Base-by-base conservation (phyloP, 208 protist genomes). In the Trypanosomatidae sp. region DNA sequence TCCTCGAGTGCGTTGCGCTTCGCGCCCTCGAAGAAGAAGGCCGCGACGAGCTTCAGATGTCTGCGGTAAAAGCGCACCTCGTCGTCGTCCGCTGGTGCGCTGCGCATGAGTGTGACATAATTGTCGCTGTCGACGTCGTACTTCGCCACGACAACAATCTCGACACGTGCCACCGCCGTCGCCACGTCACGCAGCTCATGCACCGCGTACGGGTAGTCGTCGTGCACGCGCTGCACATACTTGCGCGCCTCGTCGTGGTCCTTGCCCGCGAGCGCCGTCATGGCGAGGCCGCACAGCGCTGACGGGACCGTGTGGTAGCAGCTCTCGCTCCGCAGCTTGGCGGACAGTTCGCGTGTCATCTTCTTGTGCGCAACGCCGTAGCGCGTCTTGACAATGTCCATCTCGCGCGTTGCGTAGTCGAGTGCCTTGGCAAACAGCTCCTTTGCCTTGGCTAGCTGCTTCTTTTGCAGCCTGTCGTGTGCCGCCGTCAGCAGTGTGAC, bases 251-350 rank as follows among this genome's bases (percentile, higher is more conserved):
- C 71, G 10, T 58, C 53, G 13, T 40, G 27, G 13, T 88, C 53
- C 27, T 74, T 63, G 6, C 38, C 45, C 0, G 64, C 70, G 59
- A 88, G 62, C 1, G 60, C 69, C 42, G 69, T 81, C 83, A 92
- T 92, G 21, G 72, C 78, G 5, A 92, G 42, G 0, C 83, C 83
- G 30, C 72, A 88, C 33, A 92, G 53, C 0, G 78, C 76, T 51
- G 85, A 65, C 11, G 83, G 78, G 2, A 71, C 73, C 0, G 60
- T 75, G 54, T 87, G 88, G 68, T 92, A 92, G 62, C 67, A 81
- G 1, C 59, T 59, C 47, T 88, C 74, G 8, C 68, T 64, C 61
- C 80, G 80, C 33, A 92, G 61, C 19, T 63, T 63, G 2, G 58
- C 56, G 76, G 61, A 81, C 49, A 81, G 42, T 41, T 88, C 67